A percentile compares a stretch with the other conserved stretches of the same genome.
Conservation (phyloP, 148 eudicot species). For the Oxyria digyna region DNA sequence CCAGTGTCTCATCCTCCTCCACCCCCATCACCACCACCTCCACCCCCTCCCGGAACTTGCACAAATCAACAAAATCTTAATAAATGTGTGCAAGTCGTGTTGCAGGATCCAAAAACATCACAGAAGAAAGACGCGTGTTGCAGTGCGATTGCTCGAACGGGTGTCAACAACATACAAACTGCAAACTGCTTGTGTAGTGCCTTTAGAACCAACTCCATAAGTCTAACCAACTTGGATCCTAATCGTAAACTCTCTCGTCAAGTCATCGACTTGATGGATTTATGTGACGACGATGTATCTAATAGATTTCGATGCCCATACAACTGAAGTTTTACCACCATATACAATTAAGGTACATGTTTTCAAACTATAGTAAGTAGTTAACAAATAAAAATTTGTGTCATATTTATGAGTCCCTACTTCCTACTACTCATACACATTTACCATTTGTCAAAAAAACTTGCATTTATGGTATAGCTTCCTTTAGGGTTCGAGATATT, state of each 20-base stretch:
- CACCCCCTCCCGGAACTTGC: conserved; percentile 14
- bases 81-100: not conserved
- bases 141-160: not conserved
- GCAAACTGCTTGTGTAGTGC: not conserved
- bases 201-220: not conserved
- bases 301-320: not conserved
- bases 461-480: no score
- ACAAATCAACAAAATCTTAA: not conserved
- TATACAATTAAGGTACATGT: not conserved
- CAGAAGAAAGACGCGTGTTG: not conserved
- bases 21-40: conserved; percentile 16
- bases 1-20: conserved; percentile 8
- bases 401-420: no score
- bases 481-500: no score
- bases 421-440: no score
- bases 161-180: not conserved
- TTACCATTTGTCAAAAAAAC: no score
- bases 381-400: no score
- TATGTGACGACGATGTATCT: not conserved
- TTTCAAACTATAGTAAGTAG: no score
- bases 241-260: not conserved
- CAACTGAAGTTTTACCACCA: not conserved
- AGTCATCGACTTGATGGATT: not conserved
- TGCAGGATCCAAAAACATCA: no score
- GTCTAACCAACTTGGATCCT: not conserved